phyloP scores from a whole-genome alignment of 192 early-diverging fungal species.

The Pecoramyces ruminantium region DNA sequence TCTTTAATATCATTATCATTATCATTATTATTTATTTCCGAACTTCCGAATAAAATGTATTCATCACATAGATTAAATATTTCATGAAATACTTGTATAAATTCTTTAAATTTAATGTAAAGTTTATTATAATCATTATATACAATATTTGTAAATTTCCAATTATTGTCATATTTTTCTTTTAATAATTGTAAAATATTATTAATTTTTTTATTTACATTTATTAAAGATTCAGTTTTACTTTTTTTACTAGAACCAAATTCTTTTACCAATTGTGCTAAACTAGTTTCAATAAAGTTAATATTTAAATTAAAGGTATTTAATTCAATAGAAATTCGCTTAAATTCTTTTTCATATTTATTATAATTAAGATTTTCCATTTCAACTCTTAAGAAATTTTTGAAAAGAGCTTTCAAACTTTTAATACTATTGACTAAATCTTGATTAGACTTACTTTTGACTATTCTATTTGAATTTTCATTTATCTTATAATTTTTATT shows the following conservation, averaged over 20 bases:
- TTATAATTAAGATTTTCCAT: not conserved
- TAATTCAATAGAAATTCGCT: not conserved
- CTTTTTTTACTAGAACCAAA: not conserved
- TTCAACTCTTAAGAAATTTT: not conserved
- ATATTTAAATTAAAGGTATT: not conserved
- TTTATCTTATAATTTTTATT: not conserved
- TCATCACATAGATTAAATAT: not conserved
- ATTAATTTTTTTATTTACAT: not conserved
- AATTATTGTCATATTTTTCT: not conserved
- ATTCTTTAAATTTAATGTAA: not conserved
- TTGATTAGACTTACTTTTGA: not conserved
- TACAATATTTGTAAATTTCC: not conserved
- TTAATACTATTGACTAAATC: not conserved
- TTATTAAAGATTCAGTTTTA: not conserved
- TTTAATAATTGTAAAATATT: not conserved
- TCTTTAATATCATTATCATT: not conserved
- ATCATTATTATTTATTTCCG: not conserved
- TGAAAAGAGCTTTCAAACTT: not conserved
- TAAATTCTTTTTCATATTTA: not conserved
- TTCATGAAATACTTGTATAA: not conserved
- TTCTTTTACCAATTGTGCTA: not conserved
- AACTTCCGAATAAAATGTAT: not conserved
- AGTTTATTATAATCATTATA: not conserved
- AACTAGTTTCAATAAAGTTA: not conserved
- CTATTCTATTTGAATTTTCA: not conserved